phyloP scores from a whole-genome alignment of 2,329 filamentous ascomycete genomes.

The Cladosporium colombiae region DNA sequence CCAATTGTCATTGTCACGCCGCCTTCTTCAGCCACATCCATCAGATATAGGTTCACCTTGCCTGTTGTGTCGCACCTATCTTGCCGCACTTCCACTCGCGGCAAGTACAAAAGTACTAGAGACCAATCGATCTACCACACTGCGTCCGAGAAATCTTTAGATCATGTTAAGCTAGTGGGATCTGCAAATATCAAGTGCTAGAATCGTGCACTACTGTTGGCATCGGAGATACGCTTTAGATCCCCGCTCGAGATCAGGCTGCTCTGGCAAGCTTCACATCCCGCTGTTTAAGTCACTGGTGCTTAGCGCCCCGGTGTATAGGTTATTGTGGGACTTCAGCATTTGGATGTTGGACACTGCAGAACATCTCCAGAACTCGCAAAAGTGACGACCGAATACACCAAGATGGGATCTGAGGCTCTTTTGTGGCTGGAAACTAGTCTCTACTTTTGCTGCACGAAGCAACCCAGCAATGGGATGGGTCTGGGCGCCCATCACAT shows the following conservation, averaged over 20 bases:
- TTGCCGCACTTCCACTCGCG: neutral
- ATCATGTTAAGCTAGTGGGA: neutral
- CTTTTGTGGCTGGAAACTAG: neutral
- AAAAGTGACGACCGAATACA: neutral
- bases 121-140: neutral
- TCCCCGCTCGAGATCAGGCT: neutral
- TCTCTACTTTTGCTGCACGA: neutral
- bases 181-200: neutral
- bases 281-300: neutral
- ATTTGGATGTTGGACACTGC: neutral
- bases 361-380: neutral
- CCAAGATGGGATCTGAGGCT: neutral
- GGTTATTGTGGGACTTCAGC: neutral
- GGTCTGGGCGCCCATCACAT: neutral
- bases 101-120: neutral
- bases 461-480: neutral
- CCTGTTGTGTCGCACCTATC: neutral
- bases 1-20: neutral
- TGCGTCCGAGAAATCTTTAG: neutral
- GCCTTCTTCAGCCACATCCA: neutral
- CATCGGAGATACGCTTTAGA: neutral
- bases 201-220: neutral
- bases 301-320: neutral
- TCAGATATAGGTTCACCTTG: neutral
- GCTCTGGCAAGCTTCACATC: neutral